These are phyloP conservation scores for Dactylella cylindrospora DNA, from an alignment of 2,329 filamentous ascomycete genomes.

Conservation along the genomic window DNA sequence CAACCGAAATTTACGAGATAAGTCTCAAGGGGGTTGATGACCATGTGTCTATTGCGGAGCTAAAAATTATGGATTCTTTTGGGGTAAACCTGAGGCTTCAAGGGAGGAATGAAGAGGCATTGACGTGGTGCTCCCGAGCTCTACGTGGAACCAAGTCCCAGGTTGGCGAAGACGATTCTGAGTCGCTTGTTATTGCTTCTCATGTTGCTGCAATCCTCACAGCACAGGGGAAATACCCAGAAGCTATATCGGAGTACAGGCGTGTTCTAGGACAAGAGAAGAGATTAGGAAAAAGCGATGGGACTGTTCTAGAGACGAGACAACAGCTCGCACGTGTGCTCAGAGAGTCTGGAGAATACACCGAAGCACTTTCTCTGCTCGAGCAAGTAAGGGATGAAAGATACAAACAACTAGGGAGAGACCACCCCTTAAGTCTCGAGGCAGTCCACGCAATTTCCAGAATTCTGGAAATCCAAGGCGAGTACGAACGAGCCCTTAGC, in stretches of 20 bases:
- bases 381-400: background rate
- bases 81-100: constrained; percentile 13
- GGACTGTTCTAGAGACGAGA: background rate
- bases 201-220: constrained; percentile 8
- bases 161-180: background rate
- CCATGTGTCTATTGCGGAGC: background rate
- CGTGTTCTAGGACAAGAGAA: background rate
- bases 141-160: background rate
- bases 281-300: background rate
- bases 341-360: background rate
- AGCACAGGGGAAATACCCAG: background rate
- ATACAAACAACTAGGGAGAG: background rate
- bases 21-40: background rate
- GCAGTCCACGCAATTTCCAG: background rate
- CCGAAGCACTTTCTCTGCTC: constrained; percentile 2
- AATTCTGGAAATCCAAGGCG: constrained; percentile 1
- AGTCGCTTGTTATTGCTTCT: constrained; percentile 6
- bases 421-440: background rate
- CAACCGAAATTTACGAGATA: constrained; percentile 2
- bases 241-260: constrained; percentile 8
- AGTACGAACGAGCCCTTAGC: background rate
- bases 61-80: constrained; percentile 17
- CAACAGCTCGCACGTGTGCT: constrained; percentile 7
- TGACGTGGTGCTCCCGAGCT: constrained; percentile 5
- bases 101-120: constrained; percentile 8